Conservation (phyloP, 306 rosid genomes). For the Inga oerstediana region DNA sequence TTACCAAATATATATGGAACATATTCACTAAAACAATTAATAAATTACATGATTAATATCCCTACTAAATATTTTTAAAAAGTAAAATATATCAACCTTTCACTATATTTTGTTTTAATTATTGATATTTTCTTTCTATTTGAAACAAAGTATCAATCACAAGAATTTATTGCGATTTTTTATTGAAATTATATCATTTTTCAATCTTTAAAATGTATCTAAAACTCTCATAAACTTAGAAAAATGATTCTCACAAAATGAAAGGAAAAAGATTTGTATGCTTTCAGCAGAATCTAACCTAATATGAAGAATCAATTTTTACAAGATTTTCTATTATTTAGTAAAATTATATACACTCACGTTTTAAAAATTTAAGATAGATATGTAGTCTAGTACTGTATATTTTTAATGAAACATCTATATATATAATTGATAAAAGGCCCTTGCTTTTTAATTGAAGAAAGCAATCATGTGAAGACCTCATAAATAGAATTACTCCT, state of each 20-base stretch:
- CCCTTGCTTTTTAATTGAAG: neutral
- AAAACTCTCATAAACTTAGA: neutral
- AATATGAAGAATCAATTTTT: too few relatives aligned
- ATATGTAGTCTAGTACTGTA: neutral
- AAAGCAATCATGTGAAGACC: neutral
- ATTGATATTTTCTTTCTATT: neutral
- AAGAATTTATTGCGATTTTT: neutral
- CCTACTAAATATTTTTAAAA: neutral
- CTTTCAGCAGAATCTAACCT: too few relatives aligned
- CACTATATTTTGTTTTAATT: neutral
- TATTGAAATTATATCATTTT: neutral
- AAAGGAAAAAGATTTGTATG: too few relatives aligned
- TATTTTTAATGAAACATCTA: neutral
- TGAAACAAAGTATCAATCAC: neutral
- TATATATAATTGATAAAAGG: neutral
- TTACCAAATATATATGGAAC: neutral
- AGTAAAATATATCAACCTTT: neutral
- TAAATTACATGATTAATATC: neutral
- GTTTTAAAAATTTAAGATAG: too few relatives aligned
- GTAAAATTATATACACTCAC: too few relatives aligned
- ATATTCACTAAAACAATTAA: neutral
- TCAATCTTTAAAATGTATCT: too few relatives aligned
- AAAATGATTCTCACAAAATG: too few relatives aligned
- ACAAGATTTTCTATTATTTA: too few relatives aligned
- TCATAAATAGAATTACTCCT: neutral